These are phyloP conservation scores for Syzygium aromaticum DNA, from an alignment of 345 rosid genomes.

Conservation along the genomic window DNA sequence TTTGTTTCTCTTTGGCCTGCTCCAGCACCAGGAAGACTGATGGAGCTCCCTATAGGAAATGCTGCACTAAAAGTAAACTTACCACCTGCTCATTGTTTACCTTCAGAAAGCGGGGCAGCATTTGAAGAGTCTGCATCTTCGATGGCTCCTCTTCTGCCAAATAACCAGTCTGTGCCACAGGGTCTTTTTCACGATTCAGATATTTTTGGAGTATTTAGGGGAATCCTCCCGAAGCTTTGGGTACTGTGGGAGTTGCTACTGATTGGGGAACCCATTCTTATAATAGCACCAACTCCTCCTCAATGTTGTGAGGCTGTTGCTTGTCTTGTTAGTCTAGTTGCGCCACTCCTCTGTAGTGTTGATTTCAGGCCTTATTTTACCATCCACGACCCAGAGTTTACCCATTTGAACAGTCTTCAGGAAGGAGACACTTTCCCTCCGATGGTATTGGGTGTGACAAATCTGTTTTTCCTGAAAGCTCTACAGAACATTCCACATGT, in stretches of 20 bases:
- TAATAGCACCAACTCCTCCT: conserved; percentile 93
- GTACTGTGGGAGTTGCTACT: conserved; percentile 85
- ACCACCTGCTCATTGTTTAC: conserved; percentile 88
- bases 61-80: conserved; percentile 78
- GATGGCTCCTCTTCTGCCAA: conserved; percentile 90
- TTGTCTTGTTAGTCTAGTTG: conserved; percentile 86
- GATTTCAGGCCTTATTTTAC: conserved; percentile 99
- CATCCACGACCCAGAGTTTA: conserved; percentile 88
- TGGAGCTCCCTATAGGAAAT: conserved; percentile 96
- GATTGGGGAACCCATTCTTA: conserved; percentile 87
- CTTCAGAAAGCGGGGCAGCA: conserved; percentile 48
- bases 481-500: conserved; percentile 78
- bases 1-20: conserved; percentile 91
- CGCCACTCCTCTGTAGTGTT: conserved; percentile 74
- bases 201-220: conserved; percentile 76
- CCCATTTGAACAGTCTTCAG: conserved; percentile 52
- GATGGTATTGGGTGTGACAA: conserved; percentile 92
- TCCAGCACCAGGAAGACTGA: conserved; percentile 73
- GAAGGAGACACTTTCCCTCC: conserved; percentile 88
- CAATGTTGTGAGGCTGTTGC: conserved; percentile 98
- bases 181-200: conserved; percentile 97
- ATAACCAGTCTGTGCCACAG: conserved; percentile 85
- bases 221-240: conserved; percentile 89
- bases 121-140: conserved; percentile 76
- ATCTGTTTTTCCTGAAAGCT: conserved; percentile 88